These are phyloP conservation scores for Neonectria punicea DNA, from an alignment of 2,329 filamentous ascomycete genomes.

Conservation along the genomic window DNA sequence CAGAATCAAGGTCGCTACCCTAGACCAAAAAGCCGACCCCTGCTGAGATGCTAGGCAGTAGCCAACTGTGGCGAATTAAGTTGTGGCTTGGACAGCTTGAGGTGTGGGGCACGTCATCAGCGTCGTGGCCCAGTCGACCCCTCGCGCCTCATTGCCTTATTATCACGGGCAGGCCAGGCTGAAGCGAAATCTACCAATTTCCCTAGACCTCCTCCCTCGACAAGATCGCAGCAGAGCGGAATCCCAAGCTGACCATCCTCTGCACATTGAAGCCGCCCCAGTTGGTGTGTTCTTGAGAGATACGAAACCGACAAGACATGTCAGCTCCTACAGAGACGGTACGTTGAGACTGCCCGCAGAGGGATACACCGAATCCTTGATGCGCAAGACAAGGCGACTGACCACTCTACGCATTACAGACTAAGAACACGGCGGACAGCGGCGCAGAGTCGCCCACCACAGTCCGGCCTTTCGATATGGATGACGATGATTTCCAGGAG, in stretches of 20 bases:
- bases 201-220: constrained; percentile 23
- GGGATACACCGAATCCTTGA: constrained; percentile 10
- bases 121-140: constrained; percentile 45
- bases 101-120: constrained; percentile 53
- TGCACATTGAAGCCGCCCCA: constrained; percentile 18
- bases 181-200: constrained; percentile 44
- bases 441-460: constrained; percentile 74
- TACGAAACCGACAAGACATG: constrained; percentile 45
- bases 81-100: constrained; percentile 39
- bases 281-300: constrained; percentile 5
- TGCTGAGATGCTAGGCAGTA: constrained; percentile 13
- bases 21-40: constrained; percentile 5
- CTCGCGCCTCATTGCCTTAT: constrained; percentile 45
- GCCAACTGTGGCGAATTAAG: constrained; percentile 37
- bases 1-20: constrained; percentile 6
- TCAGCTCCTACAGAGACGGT: constrained; percentile 57
- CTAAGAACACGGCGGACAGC: constrained; percentile 54
- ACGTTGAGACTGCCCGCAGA: constrained; percentile 44
- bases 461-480: constrained; percentile 71
- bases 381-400: constrained; percentile 33
- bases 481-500: constrained; percentile 77
- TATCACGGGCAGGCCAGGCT: constrained; percentile 43
- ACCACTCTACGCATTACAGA: constrained; percentile 46
- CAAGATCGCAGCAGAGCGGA: constrained; percentile 11
- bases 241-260: constrained; percentile 1